These are phyloP conservation scores for Corinectria fuckeliana DNA, from an alignment of 2,329 filamentous ascomycete genomes.

Conservation along the genomic window DNA sequence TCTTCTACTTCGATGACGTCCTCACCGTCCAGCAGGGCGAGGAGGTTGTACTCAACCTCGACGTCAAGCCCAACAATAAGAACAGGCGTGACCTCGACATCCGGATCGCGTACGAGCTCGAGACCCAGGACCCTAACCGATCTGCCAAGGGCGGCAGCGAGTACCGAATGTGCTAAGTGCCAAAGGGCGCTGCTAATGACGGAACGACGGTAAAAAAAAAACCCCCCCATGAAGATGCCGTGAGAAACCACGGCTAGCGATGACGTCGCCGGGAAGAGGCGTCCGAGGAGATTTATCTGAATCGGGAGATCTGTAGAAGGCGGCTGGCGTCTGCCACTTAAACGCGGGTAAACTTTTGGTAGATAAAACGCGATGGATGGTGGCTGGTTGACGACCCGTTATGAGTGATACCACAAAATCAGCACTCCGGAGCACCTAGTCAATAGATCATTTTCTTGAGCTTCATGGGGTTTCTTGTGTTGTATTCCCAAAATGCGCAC, in stretches of 20 bases:
- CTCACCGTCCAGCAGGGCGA: conserved; percentile 91
- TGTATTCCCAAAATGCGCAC: too few relatives aligned
- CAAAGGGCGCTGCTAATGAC: conserved; percentile 32
- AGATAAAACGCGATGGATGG: conserved; percentile 33
- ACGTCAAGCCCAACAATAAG: conserved; percentile 89
- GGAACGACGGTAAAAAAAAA: conserved; percentile 29
- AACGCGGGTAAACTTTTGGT: conserved; percentile 26
- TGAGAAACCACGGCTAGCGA: neutral
- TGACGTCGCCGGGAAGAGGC: neutral
- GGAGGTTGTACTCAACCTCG: conserved; percentile 73
- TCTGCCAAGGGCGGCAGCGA: conserved; percentile 71
- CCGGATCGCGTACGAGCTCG: conserved; percentile 79
- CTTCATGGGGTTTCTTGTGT: neutral
- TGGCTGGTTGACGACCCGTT: conserved; percentile 37
- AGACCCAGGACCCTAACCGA: conserved; percentile 76
- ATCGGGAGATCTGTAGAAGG: conserved; percentile 30
- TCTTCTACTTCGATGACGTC: conserved; percentile 95
- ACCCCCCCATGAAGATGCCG: neutral
- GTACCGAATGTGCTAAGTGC: conserved; percentile 77
- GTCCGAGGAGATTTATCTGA: conserved; percentile 24
- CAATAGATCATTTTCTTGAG: conserved; percentile 39
- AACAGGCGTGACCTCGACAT: conserved; percentile 97
- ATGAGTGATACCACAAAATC: conserved; percentile 39
- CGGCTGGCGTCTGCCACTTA: conserved; percentile 38
- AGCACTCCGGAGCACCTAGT: conserved; percentile 38